These are phyloP conservation scores for Monosporascus sp. DNA, from an alignment of 2,329 filamentous ascomycete species.

Conservation along the genomic window DNA sequence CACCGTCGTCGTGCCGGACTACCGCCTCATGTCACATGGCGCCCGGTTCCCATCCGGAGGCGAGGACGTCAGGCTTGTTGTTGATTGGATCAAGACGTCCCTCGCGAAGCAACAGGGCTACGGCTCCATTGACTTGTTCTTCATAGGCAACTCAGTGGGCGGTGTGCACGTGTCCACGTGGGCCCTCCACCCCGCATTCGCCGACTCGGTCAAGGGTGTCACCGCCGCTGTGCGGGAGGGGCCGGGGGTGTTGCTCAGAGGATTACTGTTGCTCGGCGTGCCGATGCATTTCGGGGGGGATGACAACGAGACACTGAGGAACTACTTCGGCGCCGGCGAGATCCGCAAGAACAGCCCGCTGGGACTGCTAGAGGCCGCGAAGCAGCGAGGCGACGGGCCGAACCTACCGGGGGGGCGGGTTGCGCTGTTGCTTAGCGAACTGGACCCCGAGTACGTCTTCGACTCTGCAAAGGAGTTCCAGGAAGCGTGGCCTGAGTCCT, in stretches of 20 bases:
- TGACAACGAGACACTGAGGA: conserved; percentile 13
- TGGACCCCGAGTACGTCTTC: conserved; percentile 20
- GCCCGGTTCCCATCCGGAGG: conserved; percentile 35
- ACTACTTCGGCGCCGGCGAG: conserved; percentile 19
- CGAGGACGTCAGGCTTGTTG: conserved; percentile 29
- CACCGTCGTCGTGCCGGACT: conserved; percentile 32
- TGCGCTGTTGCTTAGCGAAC: conserved; percentile 19
- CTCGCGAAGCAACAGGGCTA: conserved; percentile 16
- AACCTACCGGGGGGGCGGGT: conserved; percentile 15
- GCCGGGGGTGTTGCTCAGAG: conserved; percentile 15
- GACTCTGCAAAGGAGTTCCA: conserved; percentile 17
- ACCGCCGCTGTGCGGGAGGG: conserved; percentile 3
- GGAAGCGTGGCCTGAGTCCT: conserved; percentile 12
- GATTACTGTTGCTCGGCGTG: conserved; percentile 16
- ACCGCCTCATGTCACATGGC: conserved; percentile 33
- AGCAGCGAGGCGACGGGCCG: conserved; percentile 9
- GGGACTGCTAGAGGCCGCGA: conserved; percentile 14
- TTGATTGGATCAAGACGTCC: conserved; percentile 28
- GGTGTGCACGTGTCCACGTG: conserved; percentile 33
- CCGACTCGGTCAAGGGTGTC: conserved; percentile 10
- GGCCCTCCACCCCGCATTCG: conserved; percentile 23
- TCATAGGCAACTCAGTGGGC: conserved; percentile 36
- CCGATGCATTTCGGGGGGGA: conserved; percentile 20
- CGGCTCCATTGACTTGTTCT: conserved; percentile 27
- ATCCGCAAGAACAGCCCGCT: conserved; percentile 16